These are phyloP conservation scores for Astrephomene gubernaculifera DNA, from an alignment of 139 green algal species.

Conservation along the genomic window DNA sequence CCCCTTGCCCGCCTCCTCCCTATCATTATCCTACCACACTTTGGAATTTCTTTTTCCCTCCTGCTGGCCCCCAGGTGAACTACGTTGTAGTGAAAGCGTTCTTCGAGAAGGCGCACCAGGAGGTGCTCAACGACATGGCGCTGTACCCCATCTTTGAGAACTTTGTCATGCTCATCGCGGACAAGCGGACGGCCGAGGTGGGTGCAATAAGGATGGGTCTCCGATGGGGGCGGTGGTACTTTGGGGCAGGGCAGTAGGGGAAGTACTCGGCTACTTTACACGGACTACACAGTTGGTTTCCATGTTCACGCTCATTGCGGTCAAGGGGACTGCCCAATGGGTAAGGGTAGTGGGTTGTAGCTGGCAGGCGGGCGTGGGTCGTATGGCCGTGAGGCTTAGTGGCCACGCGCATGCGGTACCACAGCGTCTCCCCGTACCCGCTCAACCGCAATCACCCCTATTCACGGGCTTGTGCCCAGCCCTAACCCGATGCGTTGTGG, in stretches of 20 bases:
- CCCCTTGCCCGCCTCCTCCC: neutral
- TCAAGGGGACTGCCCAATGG: neutral
- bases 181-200: slow-evolving; percentile 33
- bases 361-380: too few species aligned
- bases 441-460: too few species aligned
- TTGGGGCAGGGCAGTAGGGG: neutral
- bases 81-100: slow-evolving; percentile 38
- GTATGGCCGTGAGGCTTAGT: too few species aligned
- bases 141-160: slow-evolving; percentile 39
- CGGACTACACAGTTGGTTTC: neutral
- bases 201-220: neutral
- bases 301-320: neutral
- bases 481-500: too few species aligned
- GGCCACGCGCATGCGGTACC: too few species aligned
- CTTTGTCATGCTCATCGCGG: slow-evolving; percentile 32
- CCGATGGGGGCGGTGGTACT: neutral
- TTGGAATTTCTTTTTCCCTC: too few species aligned
- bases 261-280: neutral
- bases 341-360: too few species aligned
- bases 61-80: neutral
- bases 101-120: slow-evolving; percentile 34
- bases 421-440: too few species aligned
- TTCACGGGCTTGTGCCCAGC: too few species aligned
- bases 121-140: slow-evolving; percentile 45
- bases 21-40: too few species aligned